A percentile compares a stretch with the other conserved stretches of the same genome.
Evolutionary conservation across 2,329 filamentous ascomycete genomes (phyloP).

Genomic region (Botryotinia globosa): DNA sequence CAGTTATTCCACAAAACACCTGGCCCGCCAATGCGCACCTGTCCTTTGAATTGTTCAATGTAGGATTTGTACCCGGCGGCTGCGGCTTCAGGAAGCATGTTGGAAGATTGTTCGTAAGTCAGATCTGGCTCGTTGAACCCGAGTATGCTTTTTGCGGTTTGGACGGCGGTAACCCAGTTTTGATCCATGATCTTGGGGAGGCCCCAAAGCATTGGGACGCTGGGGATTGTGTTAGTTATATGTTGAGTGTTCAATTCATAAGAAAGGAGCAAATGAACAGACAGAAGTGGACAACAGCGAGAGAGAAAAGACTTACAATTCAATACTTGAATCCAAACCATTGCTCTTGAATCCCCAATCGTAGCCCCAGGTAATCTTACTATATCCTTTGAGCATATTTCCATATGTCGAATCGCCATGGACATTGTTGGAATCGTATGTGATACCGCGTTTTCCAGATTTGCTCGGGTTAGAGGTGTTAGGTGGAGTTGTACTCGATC

Average conservation of each 20-base stretch:
- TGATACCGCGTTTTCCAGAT: slow-evolving; percentile 59
- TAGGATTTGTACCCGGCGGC: slow-evolving; percentile 41
- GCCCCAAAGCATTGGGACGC: slow-evolving; percentile 65
- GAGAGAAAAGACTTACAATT: slow-evolving; percentile 32
- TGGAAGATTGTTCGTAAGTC: slow-evolving; percentile 48
- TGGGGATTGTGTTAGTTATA: slow-evolving; percentile 5
- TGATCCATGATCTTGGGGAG: slow-evolving; percentile 44
- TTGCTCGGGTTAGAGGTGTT: neutral
- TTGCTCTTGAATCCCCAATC: slow-evolving; percentile 59
- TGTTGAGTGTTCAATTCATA: neutral
- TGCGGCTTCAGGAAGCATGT: slow-evolving; percentile 42
- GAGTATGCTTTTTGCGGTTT: slow-evolving; percentile 55
- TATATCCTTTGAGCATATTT: slow-evolving; percentile 46
- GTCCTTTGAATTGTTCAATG: slow-evolving; percentile 44
- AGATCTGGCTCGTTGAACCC: slow-evolving; percentile 70
- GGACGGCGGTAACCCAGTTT: slow-evolving; percentile 51
- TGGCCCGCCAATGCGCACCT: slow-evolving; percentile 44
- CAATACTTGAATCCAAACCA: slow-evolving; percentile 43
- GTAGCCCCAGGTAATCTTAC: slow-evolving; percentile 57
- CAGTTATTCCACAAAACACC: slow-evolving; percentile 40
- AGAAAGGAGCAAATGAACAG: neutral
- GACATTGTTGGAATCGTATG: slow-evolving; percentile 56
- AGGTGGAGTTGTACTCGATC: neutral
- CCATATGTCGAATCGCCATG: slow-evolving; percentile 22
- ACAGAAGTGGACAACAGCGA: neutral